phyloP scores from a whole-genome alignment of 2,329 filamentous ascomycete genomes.

The Fusarium decemcellulare region DNA sequence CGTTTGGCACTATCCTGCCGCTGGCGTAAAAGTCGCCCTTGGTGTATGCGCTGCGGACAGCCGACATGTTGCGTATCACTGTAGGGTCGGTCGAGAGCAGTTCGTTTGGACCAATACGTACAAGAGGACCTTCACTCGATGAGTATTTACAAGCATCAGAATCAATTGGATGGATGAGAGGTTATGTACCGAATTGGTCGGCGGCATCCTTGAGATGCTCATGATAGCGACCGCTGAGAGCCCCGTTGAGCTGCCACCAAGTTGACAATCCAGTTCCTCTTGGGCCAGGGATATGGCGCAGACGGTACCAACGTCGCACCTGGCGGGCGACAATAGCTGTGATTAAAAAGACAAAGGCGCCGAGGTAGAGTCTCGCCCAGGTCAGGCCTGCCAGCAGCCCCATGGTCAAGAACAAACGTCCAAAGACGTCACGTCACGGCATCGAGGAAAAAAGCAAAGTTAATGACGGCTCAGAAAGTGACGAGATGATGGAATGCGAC shows the following conservation, averaged over 20 bases:
- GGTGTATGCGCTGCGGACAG: conserved; percentile 54
- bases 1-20: conserved; percentile 66
- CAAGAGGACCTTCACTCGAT: conserved; percentile 49
- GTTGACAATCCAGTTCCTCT: conserved; percentile 44
- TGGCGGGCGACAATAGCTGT: neutral
- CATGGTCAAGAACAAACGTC: conserved; percentile 21
- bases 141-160: neutral
- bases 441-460: too few species aligned
- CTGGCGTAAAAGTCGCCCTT: conserved; percentile 62
- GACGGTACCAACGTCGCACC: conserved; percentile 44
- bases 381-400: conserved; percentile 19
- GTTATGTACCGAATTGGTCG: conserved; percentile 42
- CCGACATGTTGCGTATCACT: conserved; percentile 54
- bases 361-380: neutral
- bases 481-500: neutral
- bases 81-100: conserved; percentile 57
- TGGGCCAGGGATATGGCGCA: conserved; percentile 49
- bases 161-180: accelerated
- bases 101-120: conserved; percentile 60
- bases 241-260: conserved; percentile 49
- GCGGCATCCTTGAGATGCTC: conserved; percentile 43
- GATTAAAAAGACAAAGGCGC: neutral
- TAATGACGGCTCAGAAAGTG: neutral
- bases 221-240: conserved; percentile 48
- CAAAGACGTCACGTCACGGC: too few species aligned